Evolutionary conservation across 306 rosid species (phyloP), one percentile per base, ranked within the genome.

Genomic region (Sicyos baderoa): DNA sequence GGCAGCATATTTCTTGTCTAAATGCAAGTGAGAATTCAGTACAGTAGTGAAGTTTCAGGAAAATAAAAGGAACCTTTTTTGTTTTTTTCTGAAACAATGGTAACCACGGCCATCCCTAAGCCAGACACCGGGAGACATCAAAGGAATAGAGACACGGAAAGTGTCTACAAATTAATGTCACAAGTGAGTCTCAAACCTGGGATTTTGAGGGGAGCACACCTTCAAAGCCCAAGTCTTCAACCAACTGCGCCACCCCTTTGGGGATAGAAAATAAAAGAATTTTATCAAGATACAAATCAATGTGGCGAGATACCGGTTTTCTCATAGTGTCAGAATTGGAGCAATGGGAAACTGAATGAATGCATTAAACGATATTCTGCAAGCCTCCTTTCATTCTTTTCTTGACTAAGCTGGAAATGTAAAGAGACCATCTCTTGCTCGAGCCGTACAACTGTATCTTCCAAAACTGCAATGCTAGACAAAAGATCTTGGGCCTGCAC

Each of bases 321-420:
- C 75, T 78, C 23, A 63, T 73, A 25, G 72, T 35, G 50, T 76
- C 76, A 49, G 84, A 67, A 32, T 47, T 45, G 40, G 82, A 80
- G 75, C 79, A 51, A 78, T 60, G 76, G 75, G 88, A 85, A 63
- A 16, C 29, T 60, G 81, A 80, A 78, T 50, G 81, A 79, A 80
- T 78, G 84, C 75, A 78, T 88, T 73, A 83, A 72, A 67, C 62
- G 88, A 75, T 85, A 88, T 70, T 83, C 88, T 50, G 86, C 85
- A 32, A 88, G 95, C 77, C 85, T 88, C 37, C 88, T 79, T 77
- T 88, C 95, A 76, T 88, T 88, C 81, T 88, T 85, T 79, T 88
- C 95, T 80, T 88, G 95, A 68, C 95, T 88, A 27, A 88, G 85
- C 77, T 85, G 88, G 74, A 83, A 88, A 78, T 85, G 90, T 80